phyloP scores from a whole-genome alignment of 2,329 filamentous ascomycete genomes.

The Cephalotrichum gorgonifer region DNA sequence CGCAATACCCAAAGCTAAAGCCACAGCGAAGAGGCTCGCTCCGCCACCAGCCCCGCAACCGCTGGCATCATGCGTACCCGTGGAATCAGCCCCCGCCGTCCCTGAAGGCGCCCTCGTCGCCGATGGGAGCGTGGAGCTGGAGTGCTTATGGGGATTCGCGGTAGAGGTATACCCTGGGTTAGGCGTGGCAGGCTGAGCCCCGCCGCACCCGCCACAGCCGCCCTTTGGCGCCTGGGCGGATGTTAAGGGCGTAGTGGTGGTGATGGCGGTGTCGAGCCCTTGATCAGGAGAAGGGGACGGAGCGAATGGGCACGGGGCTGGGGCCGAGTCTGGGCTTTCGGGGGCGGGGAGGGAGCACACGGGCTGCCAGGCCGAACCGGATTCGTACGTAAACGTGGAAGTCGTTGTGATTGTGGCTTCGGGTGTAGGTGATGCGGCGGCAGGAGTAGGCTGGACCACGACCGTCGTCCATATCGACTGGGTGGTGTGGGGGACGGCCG shows the following conservation, averaged over 20 bases:
- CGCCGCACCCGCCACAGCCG: not conserved
- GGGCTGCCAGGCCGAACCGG: not conserved
- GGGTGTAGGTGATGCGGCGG: not conserved
- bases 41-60: not conserved
- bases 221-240: not conserved
- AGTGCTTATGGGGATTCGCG: no score
- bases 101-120: not conserved
- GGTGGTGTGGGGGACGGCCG: not conserved
- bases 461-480: not conserved
- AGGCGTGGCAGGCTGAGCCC: not conserved
- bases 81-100: not conserved
- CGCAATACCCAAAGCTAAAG: not conserved
- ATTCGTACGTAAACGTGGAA: not conserved
- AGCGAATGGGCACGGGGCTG: not conserved
- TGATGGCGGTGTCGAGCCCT: not conserved
- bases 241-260: not conserved
- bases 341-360: not conserved
- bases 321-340: not conserved
- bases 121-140: no score
- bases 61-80: not conserved
- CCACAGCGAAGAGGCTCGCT: not conserved
- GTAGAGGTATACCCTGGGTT: not conserved
- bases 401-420: not conserved
- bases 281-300: not conserved
- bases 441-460: not conserved